Percentiles rank a stretch among this genome's conserved stretches.
These are phyloP conservation scores for Umbellularia californica DNA, from an alignment of 164 flowering plant species.

Conservation along the genomic window DNA sequence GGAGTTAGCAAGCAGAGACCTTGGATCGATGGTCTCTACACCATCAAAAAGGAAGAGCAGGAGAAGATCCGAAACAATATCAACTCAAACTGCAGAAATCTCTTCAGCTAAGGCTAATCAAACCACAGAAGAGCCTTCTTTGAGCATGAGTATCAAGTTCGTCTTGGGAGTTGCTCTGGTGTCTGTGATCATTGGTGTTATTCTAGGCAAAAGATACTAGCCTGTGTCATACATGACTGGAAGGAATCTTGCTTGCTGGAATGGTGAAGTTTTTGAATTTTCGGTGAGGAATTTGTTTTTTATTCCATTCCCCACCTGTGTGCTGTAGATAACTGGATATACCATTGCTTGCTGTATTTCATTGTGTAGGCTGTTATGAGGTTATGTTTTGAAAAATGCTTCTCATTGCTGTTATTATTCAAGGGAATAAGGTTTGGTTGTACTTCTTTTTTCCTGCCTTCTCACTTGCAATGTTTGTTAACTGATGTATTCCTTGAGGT, in stretches of 20 bases:
- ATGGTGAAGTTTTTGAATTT: constrained; percentile 12
- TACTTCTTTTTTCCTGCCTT: background rate
- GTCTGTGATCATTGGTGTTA: constrained; percentile 72
- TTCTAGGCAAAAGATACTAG: constrained; percentile 68
- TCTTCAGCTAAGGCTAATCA: constrained; percentile 18
- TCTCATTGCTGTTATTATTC: background rate
- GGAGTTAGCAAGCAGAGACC: constrained; percentile 69
- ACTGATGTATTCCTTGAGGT: too few species aligned
- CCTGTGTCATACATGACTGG: constrained; percentile 7
- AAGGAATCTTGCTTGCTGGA: constrained; percentile 12
- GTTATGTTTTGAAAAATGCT: background rate
- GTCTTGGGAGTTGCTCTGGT: constrained; percentile 73
- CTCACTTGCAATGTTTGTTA: background rate
- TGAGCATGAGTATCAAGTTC: constrained; percentile 46
- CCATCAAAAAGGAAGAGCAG: constrained; percentile 74
- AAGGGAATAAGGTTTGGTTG: background rate
- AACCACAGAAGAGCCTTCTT: constrained; percentile 27
- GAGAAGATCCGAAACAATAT: constrained; percentile 53
- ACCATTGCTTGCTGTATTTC: constrained; percentile 8
- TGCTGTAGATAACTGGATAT: background rate
- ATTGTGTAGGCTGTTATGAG: constrained; percentile 5
- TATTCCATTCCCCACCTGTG: constrained; percentile 19
- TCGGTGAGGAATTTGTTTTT: constrained; percentile 43
- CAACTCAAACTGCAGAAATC: constrained; percentile 41
- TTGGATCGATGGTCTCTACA: constrained; percentile 44